Evolutionary conservation across 2,329 filamentous ascomycete species (phyloP), one percentile per base, ranked within the genome.

Genomic region (Elsinoe fawcettii): DNA sequence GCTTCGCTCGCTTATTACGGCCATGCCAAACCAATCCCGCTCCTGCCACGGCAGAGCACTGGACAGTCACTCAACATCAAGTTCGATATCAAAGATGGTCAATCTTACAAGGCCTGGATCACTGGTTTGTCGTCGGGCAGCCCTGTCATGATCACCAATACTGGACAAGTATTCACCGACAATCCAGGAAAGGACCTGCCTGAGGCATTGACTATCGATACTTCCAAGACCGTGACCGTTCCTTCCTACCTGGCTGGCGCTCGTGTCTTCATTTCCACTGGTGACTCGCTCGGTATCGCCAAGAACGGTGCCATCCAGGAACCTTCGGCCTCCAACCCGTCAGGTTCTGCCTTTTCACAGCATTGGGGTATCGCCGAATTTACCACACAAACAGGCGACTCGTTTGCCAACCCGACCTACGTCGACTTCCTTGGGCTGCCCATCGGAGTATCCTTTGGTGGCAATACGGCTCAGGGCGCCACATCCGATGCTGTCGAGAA

Each of bases 401-500:
- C 73, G 14, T 74, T 71, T 43, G 71, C 71, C 34, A 74, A 74
- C 57, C 57, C 56, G 14, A 37, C 34, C 18, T 59, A 59, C 46
- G 58, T 66, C 41, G 62, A 67, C 59, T 64, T 64, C 55, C 57
- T 67, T 25, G 63, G 77, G 3, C 68, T 81, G n/a, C 68, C 75
- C 0, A 72, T 81, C 18, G 75, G 77, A 41, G 74, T 85, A 60
- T 66, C 70, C 60, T 69, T 71, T 57, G 78, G 76, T 60, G 73
- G 73, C 25, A 67, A 70, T 43, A 79, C 70, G 39, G 66, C 65
- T 86, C 23, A 34, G 75, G 86, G 86, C 6, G 80, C 87, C 72
- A 69, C 74, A 0, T 60, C 76, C 1, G 72, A 82, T 61, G 84
- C 84, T 2, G 72, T 87, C 7, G 74, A 78, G 27, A 74, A 69